Base-by-base conservation (phyloP, 2,329 filamentous ascomycete species). In the Nothophaeocryptopus gaeumannii region DNA sequence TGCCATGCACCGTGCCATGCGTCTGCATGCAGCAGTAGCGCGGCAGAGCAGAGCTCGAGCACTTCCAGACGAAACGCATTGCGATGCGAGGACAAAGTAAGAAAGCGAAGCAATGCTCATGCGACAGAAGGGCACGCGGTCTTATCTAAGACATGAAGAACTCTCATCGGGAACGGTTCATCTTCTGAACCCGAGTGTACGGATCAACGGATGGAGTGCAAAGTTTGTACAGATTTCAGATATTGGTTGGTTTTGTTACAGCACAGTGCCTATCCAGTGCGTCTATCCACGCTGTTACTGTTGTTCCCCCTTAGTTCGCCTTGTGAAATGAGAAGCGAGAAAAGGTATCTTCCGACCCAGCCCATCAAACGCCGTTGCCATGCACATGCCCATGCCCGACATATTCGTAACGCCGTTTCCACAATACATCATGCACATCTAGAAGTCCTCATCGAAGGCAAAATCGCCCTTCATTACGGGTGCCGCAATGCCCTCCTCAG, bases 371-470 rank as follows among this genome's bases (percentile, higher is more conserved):
- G 50, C 54, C 54, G 39, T 46, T 48, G 16, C 44, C 50, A 51
- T 56, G 47, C 45, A 33, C 41, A 34, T 56, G 47, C 45, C 39
- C 41, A 34, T 53, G 36, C 34, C 35, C 34, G 35, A 45, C 46
- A 38, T 50, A 40, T 37, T 42, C 46, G 43, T 42, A 53, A 45
- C 42, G 42, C 41, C 33, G 38, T 40, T 26, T 33, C 35, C 15
- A 36, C 40, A 39, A 34, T 45, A 40, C 41, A 48, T 39, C 32
- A 34, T 11, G 8, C 26, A 39, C 56, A 69, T 78, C 79, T 88
- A 97, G 69, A 99, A 99, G 76, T 99, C 93, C 61, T 97, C 92
- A 62, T 97, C 91, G 65, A 99, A 97, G 71, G 75, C 80, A 76
- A 99, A 95, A 76, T 92, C 89, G 57, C 89, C 88, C 51, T 72